Conservation (phyloP, 371 early-diverging fungal genomes). For the Rhizopus delemar region DNA sequence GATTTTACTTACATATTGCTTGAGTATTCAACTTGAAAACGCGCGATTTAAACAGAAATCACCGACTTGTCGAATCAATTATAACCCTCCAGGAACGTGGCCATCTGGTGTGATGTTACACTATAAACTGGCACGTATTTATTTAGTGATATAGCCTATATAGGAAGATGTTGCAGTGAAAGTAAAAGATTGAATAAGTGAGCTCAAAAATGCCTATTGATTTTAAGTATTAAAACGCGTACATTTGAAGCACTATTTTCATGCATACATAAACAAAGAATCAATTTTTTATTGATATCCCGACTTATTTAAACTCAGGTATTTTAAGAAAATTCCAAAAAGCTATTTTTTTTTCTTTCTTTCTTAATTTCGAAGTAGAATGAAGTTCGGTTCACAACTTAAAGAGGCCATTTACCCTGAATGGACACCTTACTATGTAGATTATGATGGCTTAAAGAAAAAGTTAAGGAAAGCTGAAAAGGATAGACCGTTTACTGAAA, state of each 20-base stretch:
- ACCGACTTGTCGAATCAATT: conserved; percentile 5
- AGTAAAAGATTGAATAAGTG: background rate
- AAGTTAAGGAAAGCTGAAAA: conserved; percentile 75
- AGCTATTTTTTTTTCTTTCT: background rate
- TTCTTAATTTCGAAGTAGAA: conserved; percentile 28
- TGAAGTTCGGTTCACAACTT: conserved; percentile 95
- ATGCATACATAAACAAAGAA: background rate
- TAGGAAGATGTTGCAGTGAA: background rate
- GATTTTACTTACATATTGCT: no score
- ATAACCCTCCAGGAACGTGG: background rate
- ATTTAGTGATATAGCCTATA: background rate
- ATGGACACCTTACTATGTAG: conserved; percentile 90
- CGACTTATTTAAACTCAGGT: conserved; percentile 1
- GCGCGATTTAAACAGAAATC: conserved; percentile 4
- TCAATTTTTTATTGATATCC: background rate
- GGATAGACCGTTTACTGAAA: conserved; percentile 59
- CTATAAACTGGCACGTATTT: background rate
- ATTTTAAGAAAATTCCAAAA: background rate
- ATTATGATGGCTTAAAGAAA: conserved; percentile 88
- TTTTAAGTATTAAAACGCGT: no score
- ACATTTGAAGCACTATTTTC: background rate
- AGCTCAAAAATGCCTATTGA: no score
- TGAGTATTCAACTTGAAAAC: no score
- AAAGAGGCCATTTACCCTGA: conserved; percentile 80
- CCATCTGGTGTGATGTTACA: conserved; percentile 2